Evolutionary conservation across 495 filamentous ascomycete species (phyloP).

Genomic region (Hyphodiscus hymeniophilus): DNA sequence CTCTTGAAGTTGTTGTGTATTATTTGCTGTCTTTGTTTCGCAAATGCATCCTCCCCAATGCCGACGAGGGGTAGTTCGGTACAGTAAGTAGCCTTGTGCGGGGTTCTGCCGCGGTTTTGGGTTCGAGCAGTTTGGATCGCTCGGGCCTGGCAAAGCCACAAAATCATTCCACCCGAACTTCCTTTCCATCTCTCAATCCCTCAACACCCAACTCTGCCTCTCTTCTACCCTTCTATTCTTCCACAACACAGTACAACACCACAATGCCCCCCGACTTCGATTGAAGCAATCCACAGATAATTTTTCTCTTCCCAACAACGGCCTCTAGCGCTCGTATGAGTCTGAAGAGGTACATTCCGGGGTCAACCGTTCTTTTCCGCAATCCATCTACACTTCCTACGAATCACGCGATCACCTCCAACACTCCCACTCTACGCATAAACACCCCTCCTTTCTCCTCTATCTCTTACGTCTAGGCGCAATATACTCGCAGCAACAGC

Average conservation of each 20-base stretch:
- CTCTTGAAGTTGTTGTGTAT: background rate
- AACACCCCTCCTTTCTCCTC: background rate
- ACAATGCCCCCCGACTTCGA: background rate
- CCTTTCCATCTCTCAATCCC: background rate
- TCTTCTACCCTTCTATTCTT: no score
- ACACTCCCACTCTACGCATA: background rate
- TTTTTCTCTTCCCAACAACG: background rate
- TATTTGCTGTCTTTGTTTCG: background rate
- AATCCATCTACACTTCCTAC: background rate
- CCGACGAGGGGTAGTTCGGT: background rate
- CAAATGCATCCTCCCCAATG: no score
- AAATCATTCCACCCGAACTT: background rate
- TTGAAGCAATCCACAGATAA: background rate
- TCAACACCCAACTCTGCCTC: background rate
- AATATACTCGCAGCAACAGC: background rate
- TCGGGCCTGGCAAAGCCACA: background rate
- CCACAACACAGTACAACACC: background rate
- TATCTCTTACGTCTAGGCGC: background rate
- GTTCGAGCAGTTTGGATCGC: background rate
- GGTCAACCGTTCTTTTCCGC: slow-evolving; percentile 3
- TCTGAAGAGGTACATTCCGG: background rate
- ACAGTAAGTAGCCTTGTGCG: slow-evolving; percentile 20
- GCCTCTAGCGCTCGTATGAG: background rate
- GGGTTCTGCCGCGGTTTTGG: slow-evolving; percentile 9
- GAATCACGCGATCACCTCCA: slow-evolving; percentile 13